Evolutionary conservation across 2,329 filamentous ascomycete species (phyloP), one percentile per base, ranked within the genome.

Genomic region (Tricladium varicosporioides): DNA sequence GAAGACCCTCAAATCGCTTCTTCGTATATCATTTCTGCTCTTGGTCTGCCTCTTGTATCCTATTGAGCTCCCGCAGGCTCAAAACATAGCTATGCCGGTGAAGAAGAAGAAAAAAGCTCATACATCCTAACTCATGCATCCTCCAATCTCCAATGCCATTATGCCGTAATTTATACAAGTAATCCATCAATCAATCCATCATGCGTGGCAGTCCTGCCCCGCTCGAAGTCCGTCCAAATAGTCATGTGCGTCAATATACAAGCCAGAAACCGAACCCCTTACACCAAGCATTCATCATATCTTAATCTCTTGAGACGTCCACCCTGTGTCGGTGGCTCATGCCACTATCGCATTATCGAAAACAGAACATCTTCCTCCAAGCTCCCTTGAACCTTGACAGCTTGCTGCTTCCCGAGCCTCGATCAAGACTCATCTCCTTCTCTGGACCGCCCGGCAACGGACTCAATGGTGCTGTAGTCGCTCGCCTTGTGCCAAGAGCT

Each of bases 391-490:
- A 61, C 47, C 42, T 56, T n/a, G 32, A 44, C 36, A 14, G 27
- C 36, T 54, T 58, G 50, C 53, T 46, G 10, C 47, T 52, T 8
- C 47, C 46, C 14, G 40, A 40, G 2, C 19, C 42, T 14, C 32
- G 53, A 5, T 53, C 54, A 19, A 58, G 51, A 27, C 48, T 32
- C 50, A 65, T 31, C 40, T 60, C 60, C 52, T 69, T 65, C 53
- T 67, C 63, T 1, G 54, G 57, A 0, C 64, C 61, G 2, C 60
- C 59, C 50, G 67, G 66, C 18, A 69, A 51, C 1, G 67, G 67
- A 53, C 65, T 69, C 53, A 69, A 50, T 32, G 67, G 67, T 45
- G 65, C 65, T 19, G 67, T 69, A 1, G 63, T 57, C 1, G 67
- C 67, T 48, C 66, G 60, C 42, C 63, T 65, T n/a, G 66, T 66